Percentiles rank a stretch among this genome's conserved stretches.
Conservation (phyloP, 2,329 filamentous ascomycete genomes). For the Alternaria alternata region DNA sequence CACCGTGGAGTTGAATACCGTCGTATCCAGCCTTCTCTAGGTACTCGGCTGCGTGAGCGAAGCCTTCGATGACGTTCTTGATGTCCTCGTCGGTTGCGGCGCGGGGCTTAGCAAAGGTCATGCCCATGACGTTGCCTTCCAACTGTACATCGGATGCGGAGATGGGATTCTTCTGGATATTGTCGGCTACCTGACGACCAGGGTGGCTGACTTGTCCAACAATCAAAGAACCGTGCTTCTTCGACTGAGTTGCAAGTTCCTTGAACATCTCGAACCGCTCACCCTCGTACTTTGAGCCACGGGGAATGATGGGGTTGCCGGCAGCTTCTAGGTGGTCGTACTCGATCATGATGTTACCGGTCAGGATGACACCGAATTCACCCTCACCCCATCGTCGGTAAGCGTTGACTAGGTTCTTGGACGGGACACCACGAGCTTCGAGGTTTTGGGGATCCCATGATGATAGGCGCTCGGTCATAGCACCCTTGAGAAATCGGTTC, state of each 20-base stretch:
- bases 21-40: conserved; percentile 69
- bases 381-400: conserved; percentile 62
- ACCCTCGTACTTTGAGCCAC: conserved; percentile 60
- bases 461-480: conserved; percentile 71
- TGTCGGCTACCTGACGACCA: conserved; percentile 62
- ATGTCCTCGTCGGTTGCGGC: conserved; percentile 65
- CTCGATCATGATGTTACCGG: conserved; percentile 71
- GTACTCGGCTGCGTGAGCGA: conserved; percentile 69
- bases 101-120: conserved; percentile 62
- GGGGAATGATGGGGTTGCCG: conserved; percentile 69
- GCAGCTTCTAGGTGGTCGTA: conserved; percentile 65
- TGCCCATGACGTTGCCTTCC: conserved; percentile 50
- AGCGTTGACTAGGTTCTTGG: conserved; percentile 64
- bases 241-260: conserved; percentile 62
- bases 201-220: conserved; percentile 70
- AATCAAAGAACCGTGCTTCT: conserved; percentile 66
- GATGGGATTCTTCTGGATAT: conserved; percentile 60
- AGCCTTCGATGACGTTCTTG: conserved; percentile 64
- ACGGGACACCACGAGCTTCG: conserved; percentile 62
- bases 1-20: conserved; percentile 58
- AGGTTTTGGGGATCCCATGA: conserved; percentile 66
- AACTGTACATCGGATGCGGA: conserved; percentile 58
- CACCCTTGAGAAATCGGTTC: conserved; percentile 72
- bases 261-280: conserved; percentile 68
- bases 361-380: conserved; percentile 60